Evolutionary conservation across 2,329 filamentous ascomycete genomes (phyloP).

Genomic region (Trichoderma atrobrunneum): DNA sequence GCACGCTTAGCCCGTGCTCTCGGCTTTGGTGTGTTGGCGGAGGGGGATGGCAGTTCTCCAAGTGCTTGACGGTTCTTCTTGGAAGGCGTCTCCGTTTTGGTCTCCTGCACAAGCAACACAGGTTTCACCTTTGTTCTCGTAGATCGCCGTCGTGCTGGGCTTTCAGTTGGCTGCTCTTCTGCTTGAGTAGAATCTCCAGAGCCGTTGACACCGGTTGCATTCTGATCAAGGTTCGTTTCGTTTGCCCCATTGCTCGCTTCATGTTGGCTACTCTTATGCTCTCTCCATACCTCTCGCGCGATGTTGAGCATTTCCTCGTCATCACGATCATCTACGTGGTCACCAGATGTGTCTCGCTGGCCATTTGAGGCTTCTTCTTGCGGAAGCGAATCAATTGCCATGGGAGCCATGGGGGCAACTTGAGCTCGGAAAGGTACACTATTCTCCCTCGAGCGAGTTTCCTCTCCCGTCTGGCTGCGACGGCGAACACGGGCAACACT

Average conservation of each 20-base stretch:
- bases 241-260: slow-evolving; percentile 19
- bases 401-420: slow-evolving; percentile 21
- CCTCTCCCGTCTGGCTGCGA: slow-evolving; percentile 29
- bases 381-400: slow-evolving; percentile 16
- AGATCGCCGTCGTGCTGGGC: slow-evolving; percentile 32
- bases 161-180: slow-evolving; percentile 15
- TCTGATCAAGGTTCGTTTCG: not conserved
- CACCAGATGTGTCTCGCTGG: not conserved
- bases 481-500: slow-evolving; percentile 28
- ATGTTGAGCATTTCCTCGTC: slow-evolving; percentile 27
- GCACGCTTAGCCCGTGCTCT: slow-evolving; percentile 30
- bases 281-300: slow-evolving; percentile 36
- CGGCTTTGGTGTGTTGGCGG: slow-evolving; percentile 33
- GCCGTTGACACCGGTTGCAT: not conserved
- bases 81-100: slow-evolving; percentile 22
- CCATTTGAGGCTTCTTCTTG: slow-evolving; percentile 15
- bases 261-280: slow-evolving; percentile 32
- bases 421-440: slow-evolving; percentile 22
- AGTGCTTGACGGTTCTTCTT: slow-evolving; percentile 21
- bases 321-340: slow-evolving; percentile 24
- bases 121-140: slow-evolving; percentile 46
- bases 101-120: slow-evolving; percentile 40
- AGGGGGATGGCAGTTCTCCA: slow-evolving; percentile 33
- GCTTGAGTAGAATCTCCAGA: not conserved
- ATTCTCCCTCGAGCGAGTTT: slow-evolving; percentile 30